Base-by-base conservation (phyloP, 371 early-diverging fungal species). In the Zopfochytrium polystomum region DNA sequence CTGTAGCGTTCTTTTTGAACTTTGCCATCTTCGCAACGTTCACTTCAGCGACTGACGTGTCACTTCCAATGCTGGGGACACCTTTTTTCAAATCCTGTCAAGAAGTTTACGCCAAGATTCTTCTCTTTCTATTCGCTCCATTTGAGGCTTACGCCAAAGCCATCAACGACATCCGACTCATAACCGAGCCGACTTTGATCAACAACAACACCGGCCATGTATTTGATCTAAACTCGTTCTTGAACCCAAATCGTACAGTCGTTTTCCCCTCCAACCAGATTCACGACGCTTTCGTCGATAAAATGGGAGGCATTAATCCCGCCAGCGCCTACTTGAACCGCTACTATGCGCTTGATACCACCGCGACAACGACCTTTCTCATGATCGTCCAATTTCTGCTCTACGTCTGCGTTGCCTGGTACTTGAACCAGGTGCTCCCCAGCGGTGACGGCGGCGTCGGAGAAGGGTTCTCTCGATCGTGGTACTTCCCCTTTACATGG, bases 391-490 rank as follows among this genome's bases (percentile, higher is more conserved):
- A 56, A 6, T 32, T 61, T 3, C 22, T 59, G 2, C 27, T 62
- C 2, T 56, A 61, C 46, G 5, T 47, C 20, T 20, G 49, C n/a
- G 46, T 62, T 20, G 60, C 70, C 9, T 65, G 65, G 62, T 69
- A 69, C 62, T 46, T 69, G 22, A 65, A 69, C 30, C 70, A 69
- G 48, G 62, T 42, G 4, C 23, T 69, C 15, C 48, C 54, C 4
- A 53, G 57, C 2, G n/a, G n/a, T n/a, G n/a, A n/a, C n/a, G n/a
- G n/a, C n/a, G n/a, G n/a, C n/a, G n/a, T n/a, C n/a, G 11, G 42
- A 9, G 65, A 65, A 27, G 70, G 70, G 11, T 65, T 62, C 46
- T 52, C 44, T 22, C 52, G 44, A 15, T 38, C 56, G 18, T 20
- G 25, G 22, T 13, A 33, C 31, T 69, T 69, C 47, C 57, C 55